Base-by-base conservation (phyloP, 208 protist species). In the Novymonas esmeraldas region DNA sequence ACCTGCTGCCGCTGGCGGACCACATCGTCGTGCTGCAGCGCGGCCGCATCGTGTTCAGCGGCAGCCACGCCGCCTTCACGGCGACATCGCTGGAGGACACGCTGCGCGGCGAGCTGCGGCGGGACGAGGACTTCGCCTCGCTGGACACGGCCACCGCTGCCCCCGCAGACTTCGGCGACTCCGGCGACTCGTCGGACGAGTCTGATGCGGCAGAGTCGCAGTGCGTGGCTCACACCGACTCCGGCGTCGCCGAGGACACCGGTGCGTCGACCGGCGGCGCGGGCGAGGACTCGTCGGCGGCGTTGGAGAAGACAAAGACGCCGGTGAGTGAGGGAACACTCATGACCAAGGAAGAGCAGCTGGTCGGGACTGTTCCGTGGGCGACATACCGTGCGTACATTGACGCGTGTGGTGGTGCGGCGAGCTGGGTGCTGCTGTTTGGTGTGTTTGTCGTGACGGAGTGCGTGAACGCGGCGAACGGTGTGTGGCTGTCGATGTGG, bases 401-500 rank as follows among this genome's bases (percentile, higher is more conserved):
- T 4, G 50, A 54, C 6, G 42, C 73, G 4, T 82, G 78, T 56
- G 93, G 92, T 22, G 92, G 68, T 0, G 13, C 45, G 10, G 28
- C 71, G 18, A 38, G 10, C 38, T 82, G 76, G 57, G 46, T 22
- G 11, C n/a, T 82, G 6, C 18, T 94, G 10, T n/a, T 95, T 9
- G n/a, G 82, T 22, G n/a, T 85, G 3, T 93, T 87, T 39, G 13
- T 85, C 9, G 18, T 92, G 11, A 82, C 76, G n/a, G 84, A 96
- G 74, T 39, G 58, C 20, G 26, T 88, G 6, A 62, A 78, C 11
- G 65, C 83, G 5, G 60, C 66, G 10, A 82, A 58, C 48, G 64
- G 65, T 31, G 52, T 86, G 20, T 97, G 88, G 90, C 81, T 97
- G 18, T 82, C 85, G 18, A 68, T 89, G 14, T 97, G 92, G 92